Evolutionary conservation across 2,329 filamentous ascomycete genomes (phyloP).

Genomic region (Penicillium thymicola): DNA sequence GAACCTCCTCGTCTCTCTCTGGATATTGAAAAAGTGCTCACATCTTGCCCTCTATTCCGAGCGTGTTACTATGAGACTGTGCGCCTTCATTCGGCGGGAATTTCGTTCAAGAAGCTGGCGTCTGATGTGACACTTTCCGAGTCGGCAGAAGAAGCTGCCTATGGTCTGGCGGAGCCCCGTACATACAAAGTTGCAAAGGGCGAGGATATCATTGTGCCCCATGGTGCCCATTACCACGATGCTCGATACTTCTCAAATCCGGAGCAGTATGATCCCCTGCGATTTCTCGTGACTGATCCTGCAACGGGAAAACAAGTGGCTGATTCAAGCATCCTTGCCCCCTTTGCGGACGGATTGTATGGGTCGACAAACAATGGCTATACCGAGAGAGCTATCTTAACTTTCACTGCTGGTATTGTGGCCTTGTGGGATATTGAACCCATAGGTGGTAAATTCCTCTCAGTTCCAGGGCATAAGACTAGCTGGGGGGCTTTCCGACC

Average conservation of each 20-base stretch:
- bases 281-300: slow-evolving; percentile 46
- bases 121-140: slow-evolving; percentile 41
- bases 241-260: slow-evolving; percentile 41
- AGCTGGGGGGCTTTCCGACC: slow-evolving; percentile 52
- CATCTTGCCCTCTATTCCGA: slow-evolving; percentile 47
- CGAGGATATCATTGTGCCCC: slow-evolving; percentile 44
- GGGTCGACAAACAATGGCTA: slow-evolving; percentile 53
- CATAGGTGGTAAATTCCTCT: slow-evolving; percentile 45
- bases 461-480: slow-evolving; percentile 50
- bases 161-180: slow-evolving; percentile 27
- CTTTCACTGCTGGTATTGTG: slow-evolving; percentile 52
- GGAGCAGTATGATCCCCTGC: slow-evolving; percentile 42
- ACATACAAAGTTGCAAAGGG: slow-evolving; percentile 43
- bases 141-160: slow-evolving; percentile 37
- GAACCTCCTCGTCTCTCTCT: slow-evolving; percentile 45
- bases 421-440: slow-evolving; percentile 57
- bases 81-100: slow-evolving; percentile 43
- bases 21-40: slow-evolving; percentile 40
- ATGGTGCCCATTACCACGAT: slow-evolving; percentile 46
- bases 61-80: slow-evolving; percentile 48
- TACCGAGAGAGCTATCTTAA: slow-evolving; percentile 50
- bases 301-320: slow-evolving; percentile 35
- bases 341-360: slow-evolving; percentile 49
- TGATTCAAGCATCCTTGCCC: slow-evolving; percentile 44
- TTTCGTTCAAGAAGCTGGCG: slow-evolving; percentile 43